Evolutionary conservation across 2,329 filamentous ascomycete species (phyloP), one percentile per base, ranked within the genome.

Genomic region (Juglanconis juglandina): DNA sequence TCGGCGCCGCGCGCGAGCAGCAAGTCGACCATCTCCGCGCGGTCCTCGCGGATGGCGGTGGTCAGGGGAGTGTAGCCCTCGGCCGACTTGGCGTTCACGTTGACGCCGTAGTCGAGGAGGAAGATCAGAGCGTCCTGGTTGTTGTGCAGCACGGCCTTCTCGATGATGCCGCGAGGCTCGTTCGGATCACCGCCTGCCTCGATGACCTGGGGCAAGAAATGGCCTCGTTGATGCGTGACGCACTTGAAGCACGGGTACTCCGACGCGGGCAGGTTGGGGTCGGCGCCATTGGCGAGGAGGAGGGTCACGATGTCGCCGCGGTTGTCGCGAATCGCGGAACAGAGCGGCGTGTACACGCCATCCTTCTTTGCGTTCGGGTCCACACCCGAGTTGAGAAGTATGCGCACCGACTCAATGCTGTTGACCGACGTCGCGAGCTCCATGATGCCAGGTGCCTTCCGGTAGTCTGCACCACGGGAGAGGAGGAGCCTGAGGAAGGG

Each of bases 171-270:
- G 67, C 84, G 86, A 5, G 87, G 87, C 2, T 74, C 79, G 65
- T 79, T 72, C 0, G 87, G 76, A 63, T 88, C 80, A 10, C 77
- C 85, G 1, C 87, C 87, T 0, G 86, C 86, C 6, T 81, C 79
- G 0, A 87, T 75, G 1, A 90, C 76, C 5, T 79, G 74, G 0
- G 85, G 82, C 0, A 90, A 76, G 67, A 84, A 83, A 17, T 88
- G 83, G 0, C 82, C 74, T 32, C 86, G 80, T 68, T 85, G 80
- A 68, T 89, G 87, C 0, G 86, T 88, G 32, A 90, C 80, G 63
- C 86, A 89, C 69, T 89, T 89, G 78, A 86, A 89, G 4, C 81
- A 77, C 0, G 87, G 87, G 66, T 87, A 88, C 67, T 89, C 87
- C 50, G 82, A 80, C 0, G 86, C 85, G 6, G 79, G 79, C 0